Evolutionary conservation across 306 rosid species (phyloP), one percentile per base, ranked within the genome.

Genomic region (Astragalus membranaceus): DNA sequence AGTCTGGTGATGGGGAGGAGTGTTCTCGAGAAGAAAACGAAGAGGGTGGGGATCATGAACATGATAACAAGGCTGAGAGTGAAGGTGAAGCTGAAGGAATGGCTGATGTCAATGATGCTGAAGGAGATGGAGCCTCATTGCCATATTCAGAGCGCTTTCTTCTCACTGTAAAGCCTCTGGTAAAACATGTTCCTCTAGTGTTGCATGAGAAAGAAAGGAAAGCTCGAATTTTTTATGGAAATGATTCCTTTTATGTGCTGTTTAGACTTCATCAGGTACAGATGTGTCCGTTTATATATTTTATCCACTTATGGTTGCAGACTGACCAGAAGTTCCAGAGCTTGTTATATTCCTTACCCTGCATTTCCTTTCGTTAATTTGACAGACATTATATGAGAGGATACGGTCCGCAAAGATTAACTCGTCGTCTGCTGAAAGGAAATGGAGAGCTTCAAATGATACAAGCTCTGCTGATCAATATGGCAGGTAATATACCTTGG

Each of bases 1-100:
- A 91, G 78, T 91, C 96, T 62, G 99, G 83, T 65, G 97, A 91
- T 72, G 99, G 88, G 14, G 97, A 92, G 78, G 92, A 94, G 54
- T 88, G 97, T 84, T 90, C 97, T 83, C 96, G 84, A 26, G 97
- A 89, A 80, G 96, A 90, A 80, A 93, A 72, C 5, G 96, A 90
- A 81, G 72, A 81, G 85, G 87, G 87, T 54, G 95, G 90, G 74
- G 86, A 87, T 66, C 80, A 74, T 33, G 98, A 87, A 67, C 87
- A 82, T 64, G 89, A 82, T 80, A 71, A 89, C 57, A 91, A 91
- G 86, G 96, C 88, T 4, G 99, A 95, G 86, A 95, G 99, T 74
- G 99, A 95, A 87, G 99, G 97, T 35, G 99, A 95, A 86, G 99
- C 86, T 16, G 99, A 95, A 82, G 99, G 92, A 74, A 89, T 81